Conservation (phyloP, 2,329 filamentous ascomycete genomes). For the Monosporascus ibericus region DNA sequence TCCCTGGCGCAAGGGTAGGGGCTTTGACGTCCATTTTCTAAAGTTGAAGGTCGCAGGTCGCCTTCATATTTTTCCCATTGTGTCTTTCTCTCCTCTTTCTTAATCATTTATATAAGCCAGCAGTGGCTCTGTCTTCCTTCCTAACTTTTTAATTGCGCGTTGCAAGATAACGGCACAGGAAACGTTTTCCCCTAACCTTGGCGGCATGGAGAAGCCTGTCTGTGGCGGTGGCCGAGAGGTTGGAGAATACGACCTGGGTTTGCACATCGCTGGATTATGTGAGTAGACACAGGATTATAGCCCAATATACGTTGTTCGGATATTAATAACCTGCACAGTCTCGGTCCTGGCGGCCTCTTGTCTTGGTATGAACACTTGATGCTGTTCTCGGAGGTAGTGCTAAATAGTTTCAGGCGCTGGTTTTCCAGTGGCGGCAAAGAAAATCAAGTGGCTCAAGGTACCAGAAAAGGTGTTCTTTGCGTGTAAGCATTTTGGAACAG, state of each 20-base stretch:
- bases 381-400: no score
- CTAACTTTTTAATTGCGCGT: neutral
- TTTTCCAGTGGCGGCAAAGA: constrained; percentile 48
- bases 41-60: constrained; percentile 30
- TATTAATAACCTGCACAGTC: constrained; percentile 21
- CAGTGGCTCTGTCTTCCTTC: neutral
- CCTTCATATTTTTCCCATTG: constrained; percentile 22
- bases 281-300: constrained; percentile 15
- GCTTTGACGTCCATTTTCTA: constrained; percentile 18
- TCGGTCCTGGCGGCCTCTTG: constrained; percentile 34
- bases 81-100: constrained; percentile 12
- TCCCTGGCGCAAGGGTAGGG: constrained; percentile 16
- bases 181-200: neutral
- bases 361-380: constrained; percentile 23
- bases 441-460: constrained; percentile 52
- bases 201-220: constrained; percentile 27
- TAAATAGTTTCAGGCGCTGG: constrained; percentile 32
- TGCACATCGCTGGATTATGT: constrained; percentile 38
- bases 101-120: neutral
- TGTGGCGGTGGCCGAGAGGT: constrained; percentile 30
- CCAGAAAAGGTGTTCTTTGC: constrained; percentile 53
- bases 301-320: neutral
- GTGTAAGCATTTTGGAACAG: constrained; percentile 63
- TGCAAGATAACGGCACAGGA: no score
- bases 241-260: constrained; percentile 36